Base-by-base conservation (phyloP, 495 filamentous ascomycete species). In the Usnea hakonensis region DNA sequence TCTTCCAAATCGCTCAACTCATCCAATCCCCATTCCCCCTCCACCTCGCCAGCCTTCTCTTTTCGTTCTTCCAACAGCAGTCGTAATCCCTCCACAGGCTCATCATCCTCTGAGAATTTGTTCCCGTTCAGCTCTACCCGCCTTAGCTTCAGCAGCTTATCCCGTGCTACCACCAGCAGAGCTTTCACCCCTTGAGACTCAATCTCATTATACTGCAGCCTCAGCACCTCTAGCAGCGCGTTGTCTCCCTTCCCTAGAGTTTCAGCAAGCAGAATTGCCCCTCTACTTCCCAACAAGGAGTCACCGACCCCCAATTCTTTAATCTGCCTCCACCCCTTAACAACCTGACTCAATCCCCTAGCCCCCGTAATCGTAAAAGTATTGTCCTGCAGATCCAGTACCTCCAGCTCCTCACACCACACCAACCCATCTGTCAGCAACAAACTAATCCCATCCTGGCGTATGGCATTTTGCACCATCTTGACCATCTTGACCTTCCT, bases 401-500 rank as follows among this genome's bases (percentile, higher is more conserved):
- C 80, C 71, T 84, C 74, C 40, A 98, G 79, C 38, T 76, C 75
- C 26, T 70, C 77, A 37, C 87, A 82, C 64, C 87, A 80, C 57
- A 81, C 77, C 44, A 98, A 78, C 64, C 94, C 94, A 53, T 91
- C 79, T 62, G 81, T 83, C 55, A 98, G 70, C 53, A 98, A 75
- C 64, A 83, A 77, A 57, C 84, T 83, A 68, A 96, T 90, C 62
- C 94, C 94, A 75, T 97, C 90, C 70, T 93, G 90, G 37, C 94
- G 83, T 64, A 98, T 98, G 54, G 95, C 94, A 73, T 98, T 97
- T 74, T 97, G 94, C 40, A 94, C 91, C 94, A 98, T 97, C 82
- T 92, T 95, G 59, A 98, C 84, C 56, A 85, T 85, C 73, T 86
- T 88, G 36, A 97, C 79, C 19, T 77, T 77, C 33, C 82, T 83